Evolutionary conservation across 345 rosid species (phyloP).

Genomic region (Eucalyptus marginata): DNA sequence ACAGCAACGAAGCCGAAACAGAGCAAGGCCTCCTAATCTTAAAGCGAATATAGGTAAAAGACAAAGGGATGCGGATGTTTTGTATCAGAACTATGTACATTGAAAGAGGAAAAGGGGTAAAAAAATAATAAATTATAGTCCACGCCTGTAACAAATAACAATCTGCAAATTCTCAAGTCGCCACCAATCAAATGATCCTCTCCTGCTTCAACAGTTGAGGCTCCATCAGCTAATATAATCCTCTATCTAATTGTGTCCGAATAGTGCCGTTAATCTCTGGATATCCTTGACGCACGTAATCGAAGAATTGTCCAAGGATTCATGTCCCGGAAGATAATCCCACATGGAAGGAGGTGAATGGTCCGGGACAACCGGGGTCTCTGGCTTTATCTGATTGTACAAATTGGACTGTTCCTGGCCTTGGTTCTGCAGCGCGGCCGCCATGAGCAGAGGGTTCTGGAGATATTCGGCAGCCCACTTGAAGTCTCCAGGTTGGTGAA

Average conservation of each 20-base stretch:
- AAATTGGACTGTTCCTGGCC: conserved; percentile 25
- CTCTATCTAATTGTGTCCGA: conserved; percentile 4
- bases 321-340: not conserved
- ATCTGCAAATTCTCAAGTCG: not conserved
- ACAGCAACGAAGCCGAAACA: not conserved
- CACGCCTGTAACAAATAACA: not conserved
- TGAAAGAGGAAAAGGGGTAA: not conserved
- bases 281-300: not conserved
- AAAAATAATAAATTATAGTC: not conserved
- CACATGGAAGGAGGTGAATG: conserved; percentile 1
- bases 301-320: not conserved
- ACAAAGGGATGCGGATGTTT: not conserved
- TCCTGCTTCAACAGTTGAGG: not conserved
- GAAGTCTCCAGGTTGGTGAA: conserved; percentile 3
- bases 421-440: conserved; percentile 48
- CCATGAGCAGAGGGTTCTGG: conserved; percentile 32
- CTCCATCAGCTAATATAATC: not conserved
- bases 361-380: conserved; percentile 34
- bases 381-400: conserved; percentile 61
- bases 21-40: not conserved
- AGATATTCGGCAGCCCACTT: conserved; percentile 18
- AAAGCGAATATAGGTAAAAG: not conserved
- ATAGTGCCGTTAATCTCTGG: not conserved
- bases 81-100: not conserved
- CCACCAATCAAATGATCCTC: not conserved